phyloP scores from a whole-genome alignment of 495 filamentous ascomycete genomes.

The Penicillium alfredii region DNA sequence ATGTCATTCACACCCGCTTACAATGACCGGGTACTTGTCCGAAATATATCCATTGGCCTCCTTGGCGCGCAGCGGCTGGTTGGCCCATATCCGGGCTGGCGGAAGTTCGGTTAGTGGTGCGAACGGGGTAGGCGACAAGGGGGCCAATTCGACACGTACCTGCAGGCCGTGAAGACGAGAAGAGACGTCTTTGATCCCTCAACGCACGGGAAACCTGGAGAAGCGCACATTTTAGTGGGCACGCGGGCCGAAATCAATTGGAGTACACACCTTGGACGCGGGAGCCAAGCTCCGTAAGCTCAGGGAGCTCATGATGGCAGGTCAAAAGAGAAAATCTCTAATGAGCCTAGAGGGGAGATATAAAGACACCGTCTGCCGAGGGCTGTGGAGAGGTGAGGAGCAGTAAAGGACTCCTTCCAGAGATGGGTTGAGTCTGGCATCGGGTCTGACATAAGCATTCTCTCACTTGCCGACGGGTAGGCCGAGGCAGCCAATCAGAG shows the following conservation, averaged over 20 bases:
- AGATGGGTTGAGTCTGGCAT: conserved; percentile 30
- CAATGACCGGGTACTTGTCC: conserved; percentile 86
- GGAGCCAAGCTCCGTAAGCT: conserved; percentile 55
- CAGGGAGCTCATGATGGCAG: conserved; percentile 51
- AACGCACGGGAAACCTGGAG: conserved; percentile 41
- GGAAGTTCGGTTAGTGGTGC: conserved; percentile 28
- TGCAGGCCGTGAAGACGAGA: conserved; percentile 78
- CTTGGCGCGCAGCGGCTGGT: conserved; percentile 79
- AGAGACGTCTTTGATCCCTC: conserved; percentile 58
- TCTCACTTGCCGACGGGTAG: conserved; percentile 36
- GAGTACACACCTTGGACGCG: conserved; percentile 46
- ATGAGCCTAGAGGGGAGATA: conserved; percentile 20
- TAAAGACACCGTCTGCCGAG: conserved; percentile 19
- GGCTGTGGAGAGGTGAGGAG: conserved; percentile 18
- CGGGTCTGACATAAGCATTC: conserved; percentile 37
- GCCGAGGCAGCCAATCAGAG: conserved; percentile 31
- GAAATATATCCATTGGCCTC: conserved; percentile 79
- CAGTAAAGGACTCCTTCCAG: conserved; percentile 19
- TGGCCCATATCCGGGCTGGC: conserved; percentile 72
- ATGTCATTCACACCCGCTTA: conserved; percentile 43
- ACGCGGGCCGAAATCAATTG: conserved; percentile 21
- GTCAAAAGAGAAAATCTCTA: conserved; percentile 30
- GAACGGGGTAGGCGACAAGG: conserved; percentile 7
- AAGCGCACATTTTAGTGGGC: conserved; percentile 20
- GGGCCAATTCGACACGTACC: conserved; percentile 48